phyloP scores from a whole-genome alignment of 2,329 filamentous ascomycete species.

The Cryphonectria carpinicola region DNA sequence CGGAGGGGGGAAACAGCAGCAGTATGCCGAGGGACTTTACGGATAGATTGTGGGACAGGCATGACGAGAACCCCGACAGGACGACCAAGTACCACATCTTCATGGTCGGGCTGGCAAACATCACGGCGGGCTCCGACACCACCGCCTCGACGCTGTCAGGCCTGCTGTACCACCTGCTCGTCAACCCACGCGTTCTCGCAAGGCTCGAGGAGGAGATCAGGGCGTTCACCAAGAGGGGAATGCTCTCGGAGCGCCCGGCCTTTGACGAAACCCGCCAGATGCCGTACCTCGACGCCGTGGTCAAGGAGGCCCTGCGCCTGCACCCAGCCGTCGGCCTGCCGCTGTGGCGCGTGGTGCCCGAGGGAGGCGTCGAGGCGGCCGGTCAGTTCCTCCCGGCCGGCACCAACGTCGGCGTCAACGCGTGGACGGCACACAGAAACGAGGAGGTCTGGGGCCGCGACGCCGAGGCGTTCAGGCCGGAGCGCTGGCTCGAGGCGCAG shows the following conservation, averaged over 20 bases:
- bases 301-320: conserved; percentile 57
- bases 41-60: conserved; percentile 46
- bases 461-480: conserved; percentile 22
- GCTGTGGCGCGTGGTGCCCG: conserved; percentile 52
- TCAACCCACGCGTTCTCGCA: conserved; percentile 33
- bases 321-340: conserved; percentile 53
- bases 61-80: conserved; percentile 46
- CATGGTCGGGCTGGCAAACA: conserved; percentile 37
- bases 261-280: conserved; percentile 46
- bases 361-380: conserved; percentile 47
- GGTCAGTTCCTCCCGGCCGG: conserved; percentile 21
- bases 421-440: conserved; percentile 26
- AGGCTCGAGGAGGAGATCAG: conserved; percentile 36
- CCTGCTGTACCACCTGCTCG: conserved; percentile 49
- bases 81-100: conserved; percentile 44
- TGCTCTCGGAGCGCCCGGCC: conserved; percentile 31
- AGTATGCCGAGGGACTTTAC: conserved; percentile 43
- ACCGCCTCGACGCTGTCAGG: conserved; percentile 52
- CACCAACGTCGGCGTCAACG: conserved; percentile 26
- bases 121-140: conserved; percentile 48
- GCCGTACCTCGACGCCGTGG: conserved; percentile 56
- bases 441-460: conserved; percentile 24
- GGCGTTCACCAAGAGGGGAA: conserved; percentile 14
- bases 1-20: background rate
- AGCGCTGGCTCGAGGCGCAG: conserved; percentile 26